Evolutionary conservation across 2,329 filamentous ascomycete genomes (phyloP).

Genomic region (Chrysoporthe cubensis): DNA sequence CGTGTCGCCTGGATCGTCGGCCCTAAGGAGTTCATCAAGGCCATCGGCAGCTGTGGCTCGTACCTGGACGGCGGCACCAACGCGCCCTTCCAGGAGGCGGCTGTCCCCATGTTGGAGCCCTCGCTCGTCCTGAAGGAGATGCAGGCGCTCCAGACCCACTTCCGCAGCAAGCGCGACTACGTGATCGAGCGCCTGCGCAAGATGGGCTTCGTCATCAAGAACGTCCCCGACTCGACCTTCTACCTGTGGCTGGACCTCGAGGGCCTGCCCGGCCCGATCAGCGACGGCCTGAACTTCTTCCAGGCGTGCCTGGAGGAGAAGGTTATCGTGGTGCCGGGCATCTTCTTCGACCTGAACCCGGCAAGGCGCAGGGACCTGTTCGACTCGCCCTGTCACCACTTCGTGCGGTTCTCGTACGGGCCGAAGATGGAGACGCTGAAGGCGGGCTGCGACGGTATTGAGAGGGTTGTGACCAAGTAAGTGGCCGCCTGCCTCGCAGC

Average conservation of each 20-base stretch:
- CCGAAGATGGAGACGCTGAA: conserved; percentile 79
- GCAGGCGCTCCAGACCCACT: conserved; percentile 85
- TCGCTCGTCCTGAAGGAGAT: conserved; percentile 81
- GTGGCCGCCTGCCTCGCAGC: conserved; percentile 32
- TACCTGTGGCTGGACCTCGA: conserved; percentile 79
- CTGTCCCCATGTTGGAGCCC: conserved; percentile 91
- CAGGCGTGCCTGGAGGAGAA: conserved; percentile 90
- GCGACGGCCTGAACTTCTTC: conserved; percentile 96
- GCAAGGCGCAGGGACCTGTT: conserved; percentile 88
- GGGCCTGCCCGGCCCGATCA: conserved; percentile 76
- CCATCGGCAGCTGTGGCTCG: conserved; percentile 88
- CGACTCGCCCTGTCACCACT: conserved; percentile 92
- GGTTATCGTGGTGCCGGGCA: conserved; percentile 94
- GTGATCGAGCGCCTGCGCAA: conserved; percentile 77
- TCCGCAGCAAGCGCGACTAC: conserved; percentile 90
- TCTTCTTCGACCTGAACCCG: conserved; percentile 97
- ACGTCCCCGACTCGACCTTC: conserved; percentile 89
- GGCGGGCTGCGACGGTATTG: conserved; percentile 82
- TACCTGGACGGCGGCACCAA: conserved; percentile 95
- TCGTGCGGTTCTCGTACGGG: conserved; percentile 83
- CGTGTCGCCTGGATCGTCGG: conserved; percentile 95
- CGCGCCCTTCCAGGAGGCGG: conserved; percentile 90
- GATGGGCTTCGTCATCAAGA: conserved; percentile 86
- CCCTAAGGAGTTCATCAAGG: conserved; percentile 94
- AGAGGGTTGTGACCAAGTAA: conserved; percentile 76